phyloP scores from a whole-genome alignment of 2,329 filamentous ascomycete species.

The Trichoderma gracile region DNA sequence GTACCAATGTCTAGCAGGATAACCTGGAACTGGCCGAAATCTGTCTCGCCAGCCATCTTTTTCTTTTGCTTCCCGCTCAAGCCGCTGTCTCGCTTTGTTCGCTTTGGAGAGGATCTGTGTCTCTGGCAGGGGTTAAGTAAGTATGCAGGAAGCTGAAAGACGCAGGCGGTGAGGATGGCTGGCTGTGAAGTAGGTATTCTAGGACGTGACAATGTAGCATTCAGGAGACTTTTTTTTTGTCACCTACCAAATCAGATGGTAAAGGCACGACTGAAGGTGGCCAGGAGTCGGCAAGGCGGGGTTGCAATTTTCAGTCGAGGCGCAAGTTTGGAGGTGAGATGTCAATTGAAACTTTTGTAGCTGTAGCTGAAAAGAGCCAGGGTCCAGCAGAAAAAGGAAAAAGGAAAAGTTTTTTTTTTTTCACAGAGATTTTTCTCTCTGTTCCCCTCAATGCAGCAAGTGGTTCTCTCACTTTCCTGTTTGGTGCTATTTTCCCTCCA shows the following conservation, averaged over 20 bases:
- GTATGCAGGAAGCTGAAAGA: neutral
- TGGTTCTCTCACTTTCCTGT: neutral
- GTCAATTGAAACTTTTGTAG: neutral
- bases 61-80: neutral
- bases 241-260: neutral
- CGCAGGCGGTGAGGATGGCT: slow-evolving; percentile 15
- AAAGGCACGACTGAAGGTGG: too few species aligned
- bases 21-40: slow-evolving; percentile 37
- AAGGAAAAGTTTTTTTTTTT: slow-evolving; percentile 17
- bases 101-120: neutral
- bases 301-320: neutral
- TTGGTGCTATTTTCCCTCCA: neutral
- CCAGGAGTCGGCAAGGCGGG: neutral
- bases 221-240: neutral
- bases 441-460: neutral
- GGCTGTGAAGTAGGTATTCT: too few species aligned
- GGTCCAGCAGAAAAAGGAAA: neutral
- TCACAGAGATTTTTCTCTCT: neutral
- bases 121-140: neutral
- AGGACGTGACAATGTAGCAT: neutral
- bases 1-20: slow-evolving; percentile 44
- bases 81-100: neutral
- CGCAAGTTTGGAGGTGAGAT: neutral
- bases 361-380: slow-evolving; percentile 3
- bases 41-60: slow-evolving; percentile 28